Evolutionary conservation across 352 stramenopile genomes (phyloP).

Genomic region (Phytopythium ostracodes): DNA sequence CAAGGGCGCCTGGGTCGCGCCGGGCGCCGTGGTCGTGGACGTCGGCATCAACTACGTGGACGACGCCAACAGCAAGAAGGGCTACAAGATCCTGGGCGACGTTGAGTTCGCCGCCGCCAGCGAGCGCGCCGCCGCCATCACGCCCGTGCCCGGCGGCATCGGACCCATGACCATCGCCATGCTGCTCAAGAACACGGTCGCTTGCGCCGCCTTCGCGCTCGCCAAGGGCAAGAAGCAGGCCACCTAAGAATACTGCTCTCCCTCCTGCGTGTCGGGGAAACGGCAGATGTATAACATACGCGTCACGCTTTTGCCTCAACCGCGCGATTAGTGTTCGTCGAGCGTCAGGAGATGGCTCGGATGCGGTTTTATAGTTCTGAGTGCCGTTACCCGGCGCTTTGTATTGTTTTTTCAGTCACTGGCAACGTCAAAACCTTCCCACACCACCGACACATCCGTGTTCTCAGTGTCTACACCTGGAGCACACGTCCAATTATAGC

Average conservation of each 20-base stretch:
- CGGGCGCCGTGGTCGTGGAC: slow-evolving; percentile 97
- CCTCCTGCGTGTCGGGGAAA: neutral
- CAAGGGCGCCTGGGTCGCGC: slow-evolving; percentile 95
- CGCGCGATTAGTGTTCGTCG: neutral
- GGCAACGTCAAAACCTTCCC: neutral
- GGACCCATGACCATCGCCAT: slow-evolving; percentile 99
- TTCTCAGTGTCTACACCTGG: neutral
- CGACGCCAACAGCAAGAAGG: slow-evolving; percentile 50
- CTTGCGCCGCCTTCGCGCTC: slow-evolving; percentile 46
- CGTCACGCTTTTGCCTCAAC: no score
- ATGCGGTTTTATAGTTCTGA: neutral
- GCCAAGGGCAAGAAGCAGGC: neutral
- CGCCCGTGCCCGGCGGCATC: slow-evolving; percentile 94
- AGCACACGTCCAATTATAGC: neutral
- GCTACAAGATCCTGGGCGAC: slow-evolving; percentile 96
- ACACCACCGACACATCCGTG: no score
- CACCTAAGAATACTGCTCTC: slow-evolving; percentile 1
- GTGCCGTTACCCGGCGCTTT: no score
- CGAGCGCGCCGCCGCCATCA: slow-evolving; percentile 91
- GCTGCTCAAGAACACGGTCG: slow-evolving; percentile 85
- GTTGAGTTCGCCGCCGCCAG: slow-evolving; percentile 92
- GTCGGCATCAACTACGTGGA: slow-evolving; percentile 99
- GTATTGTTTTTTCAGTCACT: neutral
- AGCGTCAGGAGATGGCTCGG: no score
- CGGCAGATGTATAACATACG: neutral